These are phyloP conservation scores for Cicer chorassanicum DNA, from an alignment of 306 rosid species.

Conservation along the genomic window DNA sequence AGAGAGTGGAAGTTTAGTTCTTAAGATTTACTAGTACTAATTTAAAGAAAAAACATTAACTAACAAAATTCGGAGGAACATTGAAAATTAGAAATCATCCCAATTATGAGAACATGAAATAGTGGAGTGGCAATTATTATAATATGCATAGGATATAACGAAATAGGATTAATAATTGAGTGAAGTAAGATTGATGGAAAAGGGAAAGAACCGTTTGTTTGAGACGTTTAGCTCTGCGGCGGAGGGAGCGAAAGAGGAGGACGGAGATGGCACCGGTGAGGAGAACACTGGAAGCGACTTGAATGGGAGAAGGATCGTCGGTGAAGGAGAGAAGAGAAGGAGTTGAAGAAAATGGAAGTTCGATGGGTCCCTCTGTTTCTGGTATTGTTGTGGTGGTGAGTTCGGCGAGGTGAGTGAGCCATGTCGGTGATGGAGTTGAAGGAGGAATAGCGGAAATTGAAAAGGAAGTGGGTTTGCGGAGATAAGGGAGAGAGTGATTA, in stretches of 20 bases:
- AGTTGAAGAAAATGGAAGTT: slow-evolving; percentile 58
- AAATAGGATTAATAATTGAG: neutral
- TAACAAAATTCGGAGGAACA: neutral
- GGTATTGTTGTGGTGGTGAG: slow-evolving; percentile 37
- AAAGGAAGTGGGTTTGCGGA: slow-evolving; percentile 51
- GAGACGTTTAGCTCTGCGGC: slow-evolving; percentile 87
- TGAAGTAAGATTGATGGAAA: neutral
- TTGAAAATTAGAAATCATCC: neutral
- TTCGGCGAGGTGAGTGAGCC: slow-evolving; percentile 52
- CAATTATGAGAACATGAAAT: neutral
- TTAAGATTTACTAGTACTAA: no score
- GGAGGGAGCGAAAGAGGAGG: slow-evolving; percentile 84
- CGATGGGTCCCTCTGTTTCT: slow-evolving; percentile 70
- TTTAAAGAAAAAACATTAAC: no score
- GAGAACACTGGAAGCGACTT: slow-evolving; percentile 84
- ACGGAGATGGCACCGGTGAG: slow-evolving; percentile 84
- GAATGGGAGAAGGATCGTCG: slow-evolving; percentile 81
- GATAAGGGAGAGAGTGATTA: slow-evolving; percentile 30
- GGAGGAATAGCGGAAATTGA: slow-evolving; percentile 52
- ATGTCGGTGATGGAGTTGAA: slow-evolving; percentile 41
- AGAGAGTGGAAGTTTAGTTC: no score
- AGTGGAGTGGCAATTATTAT: neutral
- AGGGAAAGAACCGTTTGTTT: slow-evolving; percentile 64
- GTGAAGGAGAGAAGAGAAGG: slow-evolving; percentile 70
- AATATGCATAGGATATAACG: neutral